Conservation (phyloP, 164 flowering plant species). For the Protea cynaroides region DNA sequence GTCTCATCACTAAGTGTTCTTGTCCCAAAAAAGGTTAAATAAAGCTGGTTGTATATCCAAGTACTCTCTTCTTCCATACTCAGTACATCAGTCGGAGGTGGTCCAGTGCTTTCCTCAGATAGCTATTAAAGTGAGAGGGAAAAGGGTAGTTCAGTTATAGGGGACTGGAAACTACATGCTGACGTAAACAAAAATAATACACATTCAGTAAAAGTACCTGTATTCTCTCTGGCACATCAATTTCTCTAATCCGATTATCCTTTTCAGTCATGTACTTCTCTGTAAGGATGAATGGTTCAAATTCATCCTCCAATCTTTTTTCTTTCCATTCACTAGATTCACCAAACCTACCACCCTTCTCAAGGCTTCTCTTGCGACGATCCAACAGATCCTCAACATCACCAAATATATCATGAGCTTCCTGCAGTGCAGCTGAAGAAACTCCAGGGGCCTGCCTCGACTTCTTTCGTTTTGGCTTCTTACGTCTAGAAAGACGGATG, state of each 20-base stretch:
- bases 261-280: conserved; percentile 92
- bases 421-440: conserved; percentile 71
- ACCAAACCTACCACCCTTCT: conserved; percentile 22
- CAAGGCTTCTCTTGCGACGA: conserved; percentile 51
- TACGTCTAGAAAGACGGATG: conserved; percentile 31
- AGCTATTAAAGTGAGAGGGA: conserved; percentile 30
- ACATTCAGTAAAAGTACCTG: conserved; percentile 54
- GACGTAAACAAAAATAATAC: neutral
- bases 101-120: conserved; percentile 74
- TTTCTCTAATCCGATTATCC: conserved; percentile 65
- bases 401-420: conserved; percentile 94
- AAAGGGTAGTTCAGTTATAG: neutral
- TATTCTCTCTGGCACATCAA: conserved; percentile 89
- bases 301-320: conserved; percentile 76
- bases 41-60: conserved; percentile 70
- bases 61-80: conserved; percentile 51
- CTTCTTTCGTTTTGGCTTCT: conserved; percentile 46
- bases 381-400: conserved; percentile 75
- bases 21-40: conserved; percentile 31
- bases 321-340: conserved; percentile 51
- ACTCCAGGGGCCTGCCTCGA: conserved; percentile 61
- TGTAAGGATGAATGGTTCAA: conserved; percentile 73
- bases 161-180: conserved; percentile 1
- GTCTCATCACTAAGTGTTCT: conserved; percentile 3
- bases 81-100: conserved; percentile 48